A percentile compares a stretch with the other conserved stretches of the same genome.
phyloP scores from a whole-genome alignment of 2,329 filamentous ascomycete species.

The Sporothrix euskadiensis region DNA sequence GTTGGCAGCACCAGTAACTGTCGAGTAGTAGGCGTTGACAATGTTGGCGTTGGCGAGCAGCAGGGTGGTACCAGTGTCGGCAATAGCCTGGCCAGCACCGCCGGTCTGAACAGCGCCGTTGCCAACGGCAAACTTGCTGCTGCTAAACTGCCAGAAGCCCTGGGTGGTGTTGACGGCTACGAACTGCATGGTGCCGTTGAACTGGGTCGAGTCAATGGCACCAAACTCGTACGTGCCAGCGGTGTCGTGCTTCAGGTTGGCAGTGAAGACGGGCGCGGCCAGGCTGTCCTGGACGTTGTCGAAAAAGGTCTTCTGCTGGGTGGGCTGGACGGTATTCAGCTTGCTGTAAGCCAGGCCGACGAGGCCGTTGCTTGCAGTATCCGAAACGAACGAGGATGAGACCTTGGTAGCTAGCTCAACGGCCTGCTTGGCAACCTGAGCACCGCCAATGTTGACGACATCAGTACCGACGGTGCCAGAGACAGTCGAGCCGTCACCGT shows the following conservation, averaged over 20 bases:
- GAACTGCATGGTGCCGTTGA: slow-evolving; percentile 62
- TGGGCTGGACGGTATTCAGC: slow-evolving; percentile 65
- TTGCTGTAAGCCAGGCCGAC: slow-evolving; percentile 66
- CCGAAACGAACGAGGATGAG: slow-evolving; percentile 58
- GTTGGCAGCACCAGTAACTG: slow-evolving; percentile 47
- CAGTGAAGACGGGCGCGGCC: slow-evolving; percentile 68
- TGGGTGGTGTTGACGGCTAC: slow-evolving; percentile 59
- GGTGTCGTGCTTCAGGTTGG: slow-evolving; percentile 61
- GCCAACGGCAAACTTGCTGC: slow-evolving; percentile 57
- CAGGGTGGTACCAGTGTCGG: slow-evolving; percentile 64
- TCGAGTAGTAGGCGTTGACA: slow-evolving; percentile 51
- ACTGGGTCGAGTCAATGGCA: slow-evolving; percentile 63
- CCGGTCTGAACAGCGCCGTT: slow-evolving; percentile 42
- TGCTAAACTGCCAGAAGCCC: slow-evolving; percentile 70
- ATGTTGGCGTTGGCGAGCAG: slow-evolving; percentile 59
- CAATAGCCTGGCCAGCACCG: slow-evolving; percentile 49
- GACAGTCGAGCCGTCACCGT: slow-evolving; percentile 67
- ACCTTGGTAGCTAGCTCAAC: slow-evolving; percentile 65
- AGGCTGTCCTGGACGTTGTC: slow-evolving; percentile 64
- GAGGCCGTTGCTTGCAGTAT: slow-evolving; percentile 66
- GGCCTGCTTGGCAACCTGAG: slow-evolving; percentile 61
- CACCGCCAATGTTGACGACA: slow-evolving; percentile 66
- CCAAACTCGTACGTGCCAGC: slow-evolving; percentile 74
- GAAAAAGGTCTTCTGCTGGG: slow-evolving; percentile 70
- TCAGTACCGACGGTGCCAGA: slow-evolving; percentile 68